These are phyloP conservation scores for Sclerotiophoma versabilis DNA, from an alignment of 2,329 filamentous ascomycete genomes.

Conservation along the genomic window DNA sequence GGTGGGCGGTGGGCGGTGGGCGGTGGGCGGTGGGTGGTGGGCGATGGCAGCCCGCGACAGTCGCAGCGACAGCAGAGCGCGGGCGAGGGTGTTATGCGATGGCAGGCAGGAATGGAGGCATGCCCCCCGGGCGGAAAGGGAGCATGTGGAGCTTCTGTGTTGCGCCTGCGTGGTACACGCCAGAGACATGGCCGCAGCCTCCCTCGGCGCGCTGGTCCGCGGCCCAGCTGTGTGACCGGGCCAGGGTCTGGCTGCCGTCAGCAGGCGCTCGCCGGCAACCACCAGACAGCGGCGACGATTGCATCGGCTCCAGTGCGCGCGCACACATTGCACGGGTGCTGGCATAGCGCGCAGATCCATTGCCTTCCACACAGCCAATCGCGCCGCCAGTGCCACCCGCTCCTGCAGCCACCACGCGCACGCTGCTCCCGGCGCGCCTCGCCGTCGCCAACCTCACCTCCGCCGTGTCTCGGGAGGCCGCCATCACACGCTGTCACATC, in stretches of 20 bases:
- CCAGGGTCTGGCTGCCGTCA: not conserved
- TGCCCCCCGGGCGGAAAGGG: slow-evolving; percentile 4
- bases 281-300: not conserved
- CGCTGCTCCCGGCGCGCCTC: not conserved
- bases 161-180: slow-evolving; percentile 14
- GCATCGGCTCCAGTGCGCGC: not conserved
- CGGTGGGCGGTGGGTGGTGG: not conserved
- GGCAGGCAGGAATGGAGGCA: slow-evolving; percentile 19
- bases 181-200: slow-evolving; percentile 6
- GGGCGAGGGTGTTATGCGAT: slow-evolving; percentile 4
- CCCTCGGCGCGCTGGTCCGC: not conserved
- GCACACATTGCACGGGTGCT: not conserved
- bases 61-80: slow-evolving; percentile 1
- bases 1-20: slow-evolving; percentile 4
- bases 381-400: not conserved
- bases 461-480: not conserved
- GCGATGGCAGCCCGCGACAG: no score
- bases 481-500: not conserved
- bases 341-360: not conserved
- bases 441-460: not conserved
- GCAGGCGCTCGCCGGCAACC: not conserved
- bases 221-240: not conserved
- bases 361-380: not conserved
- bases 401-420: slow-evolving; percentile 5
- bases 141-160: slow-evolving; percentile 15